phyloP scores from a whole-genome alignment of 2,329 filamentous ascomycete genomes.

The Xylaria arbuscula region DNA sequence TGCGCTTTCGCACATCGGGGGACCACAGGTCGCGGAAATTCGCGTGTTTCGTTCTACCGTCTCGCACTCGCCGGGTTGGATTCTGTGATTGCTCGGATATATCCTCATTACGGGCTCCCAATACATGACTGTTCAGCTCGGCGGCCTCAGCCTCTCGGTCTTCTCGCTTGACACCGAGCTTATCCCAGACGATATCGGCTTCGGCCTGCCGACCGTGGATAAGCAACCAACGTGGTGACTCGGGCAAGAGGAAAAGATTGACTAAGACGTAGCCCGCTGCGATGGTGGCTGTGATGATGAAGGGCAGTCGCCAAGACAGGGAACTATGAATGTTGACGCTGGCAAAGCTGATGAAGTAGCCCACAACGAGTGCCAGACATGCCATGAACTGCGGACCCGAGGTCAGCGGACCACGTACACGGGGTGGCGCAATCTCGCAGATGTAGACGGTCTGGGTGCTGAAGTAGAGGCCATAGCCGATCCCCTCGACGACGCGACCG shows the following conservation, averaged over 20 bases:
- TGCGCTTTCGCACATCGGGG: slow-evolving; percentile 45
- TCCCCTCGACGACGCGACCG: slow-evolving; percentile 65
- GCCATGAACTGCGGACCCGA: slow-evolving; percentile 65
- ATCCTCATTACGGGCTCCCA: too few species aligned
- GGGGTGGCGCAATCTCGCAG: slow-evolving; percentile 68
- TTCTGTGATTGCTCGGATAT: too few species aligned
- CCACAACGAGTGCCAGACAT: slow-evolving; percentile 61
- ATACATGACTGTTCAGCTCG: neutral
- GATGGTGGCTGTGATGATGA: slow-evolving; percentile 58
- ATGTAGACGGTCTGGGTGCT: slow-evolving; percentile 69
- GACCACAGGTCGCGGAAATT: too few species aligned
- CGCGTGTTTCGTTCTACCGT: too few species aligned
- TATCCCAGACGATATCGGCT: slow-evolving; percentile 50
- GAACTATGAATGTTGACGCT: slow-evolving; percentile 59
- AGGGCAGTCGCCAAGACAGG: slow-evolving; percentile 68
- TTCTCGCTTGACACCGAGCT: slow-evolving; percentile 44
- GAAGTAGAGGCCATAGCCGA: slow-evolving; percentile 69
- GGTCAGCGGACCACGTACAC: slow-evolving; percentile 61
- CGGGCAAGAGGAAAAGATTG: slow-evolving; percentile 58
- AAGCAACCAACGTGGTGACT: slow-evolving; percentile 69
- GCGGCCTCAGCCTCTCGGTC: slow-evolving; percentile 60
- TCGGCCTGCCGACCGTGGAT: slow-evolving; percentile 57
- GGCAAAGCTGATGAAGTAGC: slow-evolving; percentile 71
- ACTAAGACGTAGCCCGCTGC: slow-evolving; percentile 55
- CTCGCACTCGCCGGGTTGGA: too few species aligned